Percentiles rank a stretch among this genome's conserved stretches.
Conservation (phyloP, 2,329 filamentous ascomycete species). For the Colletotrichum lindemuthianum region DNA sequence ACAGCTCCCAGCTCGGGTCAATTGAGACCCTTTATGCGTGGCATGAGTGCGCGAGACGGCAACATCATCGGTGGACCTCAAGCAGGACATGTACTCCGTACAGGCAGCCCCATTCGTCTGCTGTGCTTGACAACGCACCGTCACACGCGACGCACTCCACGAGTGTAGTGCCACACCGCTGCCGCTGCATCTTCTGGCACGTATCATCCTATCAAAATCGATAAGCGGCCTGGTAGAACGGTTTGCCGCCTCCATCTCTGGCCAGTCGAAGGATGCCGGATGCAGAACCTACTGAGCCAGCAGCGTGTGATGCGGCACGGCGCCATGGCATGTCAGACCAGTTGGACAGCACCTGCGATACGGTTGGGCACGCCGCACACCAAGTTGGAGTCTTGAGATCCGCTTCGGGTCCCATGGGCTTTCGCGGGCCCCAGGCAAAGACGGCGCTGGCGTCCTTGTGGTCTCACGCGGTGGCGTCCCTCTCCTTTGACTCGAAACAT, state of each 20-base stretch:
- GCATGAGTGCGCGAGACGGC: slow-evolving; percentile 9
- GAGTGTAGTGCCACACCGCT: neutral
- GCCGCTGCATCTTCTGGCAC: slow-evolving; percentile 24
- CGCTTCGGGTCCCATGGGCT: too few species aligned
- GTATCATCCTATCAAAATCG: slow-evolving; percentile 23
- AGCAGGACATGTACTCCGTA: slow-evolving; percentile 12
- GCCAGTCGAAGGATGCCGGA: slow-evolving; percentile 28
- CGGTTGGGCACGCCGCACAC: neutral
- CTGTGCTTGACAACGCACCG: slow-evolving; percentile 33
- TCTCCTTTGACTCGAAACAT: slow-evolving; percentile 31
- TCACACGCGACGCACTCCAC: slow-evolving; percentile 11
- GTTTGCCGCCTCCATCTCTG: slow-evolving; percentile 32
- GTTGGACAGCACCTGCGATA: too few species aligned
- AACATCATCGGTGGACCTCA: slow-evolving; percentile 27
- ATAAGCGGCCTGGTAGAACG: slow-evolving; percentile 4
- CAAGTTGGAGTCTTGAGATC: slow-evolving; percentile 9
- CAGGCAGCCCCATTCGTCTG: slow-evolving; percentile 21
- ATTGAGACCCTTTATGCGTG: too few species aligned
- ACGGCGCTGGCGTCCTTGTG: slow-evolving; percentile 16
- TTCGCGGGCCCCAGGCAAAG: slow-evolving; percentile 22
- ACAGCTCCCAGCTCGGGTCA: too few species aligned
- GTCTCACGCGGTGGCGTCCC: slow-evolving; percentile 4
- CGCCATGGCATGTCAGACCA: slow-evolving; percentile 1
- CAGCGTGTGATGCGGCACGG: slow-evolving; percentile 9
- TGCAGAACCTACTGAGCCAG: slow-evolving; percentile 15